Percentiles rank a stretch among this genome's conserved stretches.
phyloP scores from a whole-genome alignment of 306 rosid genomes.

The Castanea mollissima region DNA sequence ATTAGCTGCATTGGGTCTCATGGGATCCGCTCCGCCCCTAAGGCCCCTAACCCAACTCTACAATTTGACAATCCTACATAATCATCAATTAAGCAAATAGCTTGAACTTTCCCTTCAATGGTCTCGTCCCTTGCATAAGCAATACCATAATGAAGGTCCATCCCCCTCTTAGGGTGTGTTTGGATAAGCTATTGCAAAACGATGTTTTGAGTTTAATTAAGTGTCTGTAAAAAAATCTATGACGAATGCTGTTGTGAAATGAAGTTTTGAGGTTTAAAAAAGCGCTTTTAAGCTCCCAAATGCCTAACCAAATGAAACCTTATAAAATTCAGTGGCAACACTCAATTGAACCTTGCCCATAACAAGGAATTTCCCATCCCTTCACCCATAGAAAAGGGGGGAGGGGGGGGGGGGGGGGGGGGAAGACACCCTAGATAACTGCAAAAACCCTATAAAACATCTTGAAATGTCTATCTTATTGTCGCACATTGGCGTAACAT shows the following conservation, averaged over 20 bases:
- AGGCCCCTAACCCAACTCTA: too few relatives aligned
- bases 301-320: background rate
- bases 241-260: background rate
- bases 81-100: background rate
- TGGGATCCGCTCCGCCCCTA: too few relatives aligned
- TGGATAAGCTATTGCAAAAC: too few relatives aligned
- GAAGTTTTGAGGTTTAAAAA: background rate
- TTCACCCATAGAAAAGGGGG: background rate
- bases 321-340: background rate
- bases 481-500: background rate
- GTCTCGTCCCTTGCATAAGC: background rate
- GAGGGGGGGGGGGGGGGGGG: accelerated
- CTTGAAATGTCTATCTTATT: background rate
- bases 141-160: background rate
- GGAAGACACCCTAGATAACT: too few relatives aligned
- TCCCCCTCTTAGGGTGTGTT: background rate
- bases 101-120: background rate
- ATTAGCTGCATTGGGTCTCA: too few relatives aligned
- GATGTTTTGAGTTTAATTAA: too few relatives aligned
- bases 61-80: background rate
- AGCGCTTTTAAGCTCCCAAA: background rate
- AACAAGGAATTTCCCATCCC: background rate
- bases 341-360: background rate
- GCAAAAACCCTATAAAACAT: background rate
- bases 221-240: too few relatives aligned